A percentile compares a stretch with the other conserved stretches of the same genome.
Evolutionary conservation across 768 basidiomycete genomes (phyloP).

Genomic region (Candolleomyces eurysporus): DNA sequence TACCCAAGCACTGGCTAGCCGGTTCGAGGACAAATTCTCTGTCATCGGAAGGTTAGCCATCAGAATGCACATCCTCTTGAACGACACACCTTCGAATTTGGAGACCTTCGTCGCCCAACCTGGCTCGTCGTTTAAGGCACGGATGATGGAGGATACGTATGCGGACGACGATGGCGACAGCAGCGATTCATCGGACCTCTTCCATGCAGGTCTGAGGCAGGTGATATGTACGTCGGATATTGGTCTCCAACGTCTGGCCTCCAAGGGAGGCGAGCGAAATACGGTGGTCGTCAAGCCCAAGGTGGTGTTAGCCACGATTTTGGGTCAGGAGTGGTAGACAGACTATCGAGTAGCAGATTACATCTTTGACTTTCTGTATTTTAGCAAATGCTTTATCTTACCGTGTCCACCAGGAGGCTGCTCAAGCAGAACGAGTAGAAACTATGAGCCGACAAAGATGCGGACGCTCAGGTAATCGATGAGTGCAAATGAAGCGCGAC

Average conservation of each 20-base stretch:
- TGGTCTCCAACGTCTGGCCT: slow-evolving; percentile 21
- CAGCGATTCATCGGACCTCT: slow-evolving; percentile 10
- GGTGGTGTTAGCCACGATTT: slow-evolving; percentile 11
- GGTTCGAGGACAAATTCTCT: slow-evolving; percentile 14
- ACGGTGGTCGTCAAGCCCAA: slow-evolving; percentile 15
- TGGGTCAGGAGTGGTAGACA: slow-evolving; percentile 5
- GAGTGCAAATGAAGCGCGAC: no score
- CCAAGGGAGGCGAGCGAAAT: background rate
- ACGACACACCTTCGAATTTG: slow-evolving; percentile 21
- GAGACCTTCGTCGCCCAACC: slow-evolving; percentile 25
- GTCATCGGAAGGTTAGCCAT: slow-evolving; percentile 29
- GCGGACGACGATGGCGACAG: slow-evolving; percentile 13
- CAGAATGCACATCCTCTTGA: slow-evolving; percentile 28
- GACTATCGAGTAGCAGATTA: background rate
- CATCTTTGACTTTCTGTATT: background rate
- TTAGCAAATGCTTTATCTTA: no score
- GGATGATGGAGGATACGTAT: slow-evolving; percentile 29
- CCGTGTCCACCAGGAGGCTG: no score
- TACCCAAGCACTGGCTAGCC: slow-evolving; percentile 10
- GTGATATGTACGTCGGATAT: slow-evolving; percentile 32
- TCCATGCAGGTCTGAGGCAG: slow-evolving; percentile 11
- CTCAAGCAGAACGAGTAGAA: no score
- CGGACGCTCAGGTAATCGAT: no score
- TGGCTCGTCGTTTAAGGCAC: slow-evolving; percentile 23
- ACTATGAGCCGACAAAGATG: no score